These are phyloP conservation scores for Leccinum broughii DNA, from an alignment of 768 basidiomycete genomes.

Conservation along the genomic window DNA sequence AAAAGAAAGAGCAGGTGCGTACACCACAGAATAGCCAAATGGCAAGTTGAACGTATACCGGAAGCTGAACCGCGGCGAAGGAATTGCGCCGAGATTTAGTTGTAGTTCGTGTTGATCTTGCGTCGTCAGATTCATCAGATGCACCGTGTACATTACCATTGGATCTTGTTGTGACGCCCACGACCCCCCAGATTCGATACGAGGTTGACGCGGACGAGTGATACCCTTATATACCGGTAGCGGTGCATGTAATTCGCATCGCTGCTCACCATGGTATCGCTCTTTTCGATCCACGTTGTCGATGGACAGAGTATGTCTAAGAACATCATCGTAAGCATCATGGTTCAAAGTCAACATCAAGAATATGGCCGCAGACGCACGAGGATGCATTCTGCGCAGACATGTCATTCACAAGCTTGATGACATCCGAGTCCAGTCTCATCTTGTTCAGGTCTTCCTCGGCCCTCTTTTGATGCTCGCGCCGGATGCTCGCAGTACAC, in stretches of 20 bases:
- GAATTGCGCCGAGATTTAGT: conserved; percentile 21
- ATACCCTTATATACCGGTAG: neutral
- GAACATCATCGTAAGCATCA: neutral
- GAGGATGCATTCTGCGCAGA: no score
- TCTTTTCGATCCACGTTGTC: neutral
- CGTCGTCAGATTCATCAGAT: conserved; percentile 29
- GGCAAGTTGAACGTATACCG: conserved; percentile 20
- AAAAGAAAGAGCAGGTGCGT: neutral
- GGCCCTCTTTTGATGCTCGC: conserved; percentile 1
- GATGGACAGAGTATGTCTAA: conserved; percentile 16
- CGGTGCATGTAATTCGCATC: neutral
- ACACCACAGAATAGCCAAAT: conserved; percentile 23
- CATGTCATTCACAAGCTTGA: conserved; percentile 14
- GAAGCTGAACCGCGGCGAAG: conserved; percentile 22
- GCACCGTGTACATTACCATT: conserved; percentile 20
- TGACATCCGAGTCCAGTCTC: conserved; percentile 15
- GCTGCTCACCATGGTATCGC: neutral
- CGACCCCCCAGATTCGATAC: conserved; percentile 1
- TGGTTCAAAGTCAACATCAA: neutral
- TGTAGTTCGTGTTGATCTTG: conserved; percentile 32
- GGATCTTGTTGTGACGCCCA: conserved; percentile 19
- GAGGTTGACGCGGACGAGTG: neutral
- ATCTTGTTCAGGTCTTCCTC: conserved; percentile 10
- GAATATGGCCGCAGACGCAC: neutral
- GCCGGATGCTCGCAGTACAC: neutral